A percentile compares a stretch with the other conserved stretches of the same genome.
phyloP scores from a whole-genome alignment of 1,139 yeast genomes.

The Lipomyces yarrowii region DNA sequence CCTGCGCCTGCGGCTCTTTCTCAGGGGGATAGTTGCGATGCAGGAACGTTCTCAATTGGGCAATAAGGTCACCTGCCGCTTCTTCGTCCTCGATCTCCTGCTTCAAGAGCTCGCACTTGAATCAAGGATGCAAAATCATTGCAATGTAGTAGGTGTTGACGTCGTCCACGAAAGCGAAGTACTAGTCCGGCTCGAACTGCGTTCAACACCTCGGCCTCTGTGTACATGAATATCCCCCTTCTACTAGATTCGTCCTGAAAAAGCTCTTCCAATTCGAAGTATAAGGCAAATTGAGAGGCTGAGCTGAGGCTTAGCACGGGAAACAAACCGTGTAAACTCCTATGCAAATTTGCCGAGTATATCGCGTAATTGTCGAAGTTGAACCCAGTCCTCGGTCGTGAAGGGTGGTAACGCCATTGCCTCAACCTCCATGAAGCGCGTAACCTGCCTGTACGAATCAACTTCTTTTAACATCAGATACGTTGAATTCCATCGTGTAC shows the following conservation, averaged over 20 bases:
- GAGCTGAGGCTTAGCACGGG: background rate
- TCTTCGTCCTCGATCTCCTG: background rate
- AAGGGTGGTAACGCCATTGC: too few relatives aligned
- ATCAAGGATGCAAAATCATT: background rate
- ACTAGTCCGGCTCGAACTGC: too few relatives aligned
- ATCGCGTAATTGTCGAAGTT: background rate
- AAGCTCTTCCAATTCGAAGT: conserved; percentile 1
- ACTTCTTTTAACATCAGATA: too few relatives aligned
- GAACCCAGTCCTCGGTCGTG: background rate
- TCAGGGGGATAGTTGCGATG: background rate
- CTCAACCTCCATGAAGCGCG: too few relatives aligned
- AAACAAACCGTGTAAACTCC: background rate
- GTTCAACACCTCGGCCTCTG: too few relatives aligned
- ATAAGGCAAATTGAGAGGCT: background rate
- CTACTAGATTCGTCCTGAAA: background rate
- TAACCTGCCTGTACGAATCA: too few relatives aligned
- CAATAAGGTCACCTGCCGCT: background rate
- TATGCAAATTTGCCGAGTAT: background rate
- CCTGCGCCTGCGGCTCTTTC: background rate
- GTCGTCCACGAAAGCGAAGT: background rate
- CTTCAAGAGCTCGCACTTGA: background rate
- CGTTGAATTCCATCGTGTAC: too few relatives aligned
- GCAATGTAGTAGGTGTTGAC: background rate
- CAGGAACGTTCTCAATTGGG: background rate
- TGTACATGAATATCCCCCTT: too few relatives aligned